Base-by-base conservation (phyloP, 371 early-diverging fungal genomes). In the Rhizopus microsporus region DNA sequence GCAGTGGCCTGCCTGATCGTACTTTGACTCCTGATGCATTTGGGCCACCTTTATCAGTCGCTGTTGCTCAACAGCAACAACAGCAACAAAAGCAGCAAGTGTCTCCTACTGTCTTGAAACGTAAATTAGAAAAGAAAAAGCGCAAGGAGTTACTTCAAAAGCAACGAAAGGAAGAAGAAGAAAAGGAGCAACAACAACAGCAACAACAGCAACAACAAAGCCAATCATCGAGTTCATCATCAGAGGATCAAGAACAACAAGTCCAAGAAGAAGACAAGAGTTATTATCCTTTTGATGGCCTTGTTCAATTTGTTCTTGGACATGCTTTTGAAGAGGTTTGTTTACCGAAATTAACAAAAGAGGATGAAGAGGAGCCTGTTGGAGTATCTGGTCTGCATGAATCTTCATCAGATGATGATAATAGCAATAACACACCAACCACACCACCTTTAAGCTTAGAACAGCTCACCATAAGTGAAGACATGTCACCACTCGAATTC, bases 51-150 rank as follows among this genome's bases (percentile, higher is more conserved):
- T 67, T 69, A 56, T 74, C 69, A 32, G 81, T 78, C 1, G 77
- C 82, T 23, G 83, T 76, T 2, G 81, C 81, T n/a, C 78, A 79
- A 7, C 76, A 78, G 3, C 78, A 80, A 53, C 78, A 79, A 33
- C 78, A 73, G 29, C 56, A 58, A 23, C 63, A 66, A 38, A 50
- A 56, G 12, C 59, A 47, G 7, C 67, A 55, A 7, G 58, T 69
- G 33, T 67, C 69, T 3, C 67, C 72, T 10, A 45, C 65, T 33
- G 65, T 56, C 7, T 48, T 64, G 8, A 74, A 69, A 40, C 71
- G 74, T 23, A 74, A 74, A 55, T 49, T 62, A 39, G 74, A 73
- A 30, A 74, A 77, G 54, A 77, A 77, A 63, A 77, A 74, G 45
- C 69, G 74, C 17, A 73, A 72, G 38, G 74, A 73, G 37, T 34